Evolutionary conservation across 176 grass and related monocot species (phyloP).

Genomic region (Triticum aestivum): DNA sequence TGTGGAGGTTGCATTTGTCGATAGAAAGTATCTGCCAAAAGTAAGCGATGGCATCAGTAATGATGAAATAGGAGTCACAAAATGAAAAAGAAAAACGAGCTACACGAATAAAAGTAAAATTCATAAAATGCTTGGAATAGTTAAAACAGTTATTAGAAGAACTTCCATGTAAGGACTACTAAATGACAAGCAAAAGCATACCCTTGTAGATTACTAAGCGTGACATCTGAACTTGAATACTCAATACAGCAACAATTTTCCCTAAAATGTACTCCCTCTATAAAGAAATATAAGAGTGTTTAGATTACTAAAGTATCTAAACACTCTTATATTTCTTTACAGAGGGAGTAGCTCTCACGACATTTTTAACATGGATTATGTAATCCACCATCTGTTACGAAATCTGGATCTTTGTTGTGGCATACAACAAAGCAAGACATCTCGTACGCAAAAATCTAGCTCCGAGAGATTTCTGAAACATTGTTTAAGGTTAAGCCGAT

Average conservation of each 20-base stretch:
- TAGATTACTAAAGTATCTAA: no score
- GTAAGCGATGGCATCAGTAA: background rate
- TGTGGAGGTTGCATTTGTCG: constrained; percentile 87
- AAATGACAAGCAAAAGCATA: background rate
- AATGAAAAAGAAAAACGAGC: background rate
- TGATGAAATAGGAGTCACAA: constrained; percentile 34
- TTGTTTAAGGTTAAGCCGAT: background rate
- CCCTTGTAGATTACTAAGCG: background rate
- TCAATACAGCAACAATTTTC: background rate
- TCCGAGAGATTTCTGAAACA: constrained; percentile 6
- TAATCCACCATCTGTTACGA: background rate
- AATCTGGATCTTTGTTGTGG: constrained; percentile 1
- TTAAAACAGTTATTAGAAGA: background rate
- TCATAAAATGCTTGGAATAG: background rate
- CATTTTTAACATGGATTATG: background rate
- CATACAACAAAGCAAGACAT: constrained; percentile 4
- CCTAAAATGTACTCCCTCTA: background rate
- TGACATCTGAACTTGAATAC: background rate
- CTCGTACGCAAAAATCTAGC: background rate
- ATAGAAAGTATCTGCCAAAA: constrained; percentile 75
- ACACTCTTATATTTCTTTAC: no score
- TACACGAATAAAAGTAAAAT: background rate
- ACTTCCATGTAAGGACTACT: background rate
- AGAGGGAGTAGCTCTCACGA: background rate
- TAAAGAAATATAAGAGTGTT: no score